Conservation (phyloP, 192 early-diverging fungal species). For the Gorgonomyces haynaldii region DNA sequence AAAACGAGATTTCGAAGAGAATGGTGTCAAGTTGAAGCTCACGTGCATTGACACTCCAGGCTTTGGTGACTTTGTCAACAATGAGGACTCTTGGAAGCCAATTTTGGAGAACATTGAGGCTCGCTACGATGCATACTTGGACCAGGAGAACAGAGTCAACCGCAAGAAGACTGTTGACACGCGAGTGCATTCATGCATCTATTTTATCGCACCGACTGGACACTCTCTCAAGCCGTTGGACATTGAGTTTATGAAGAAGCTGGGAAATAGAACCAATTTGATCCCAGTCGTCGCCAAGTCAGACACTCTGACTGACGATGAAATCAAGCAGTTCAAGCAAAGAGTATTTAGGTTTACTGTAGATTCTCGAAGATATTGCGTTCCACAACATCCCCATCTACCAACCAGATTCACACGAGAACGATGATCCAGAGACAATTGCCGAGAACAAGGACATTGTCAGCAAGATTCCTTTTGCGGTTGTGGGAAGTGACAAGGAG, state of each 20-base stretch:
- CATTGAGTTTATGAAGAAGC: conserved; percentile 95
- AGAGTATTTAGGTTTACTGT: conserved; percentile 27
- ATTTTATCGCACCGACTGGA: conserved; percentile 97
- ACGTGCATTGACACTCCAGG: conserved; percentile 97
- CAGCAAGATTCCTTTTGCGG: conserved; percentile 45
- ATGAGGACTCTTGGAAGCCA: conserved; percentile 71
- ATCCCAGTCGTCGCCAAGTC: conserved; percentile 98
- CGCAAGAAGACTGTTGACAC: conserved; percentile 45
- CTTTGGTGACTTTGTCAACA: conserved; percentile 54
- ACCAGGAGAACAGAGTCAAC: conserved; percentile 64
- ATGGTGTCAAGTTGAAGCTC: conserved; percentile 92
- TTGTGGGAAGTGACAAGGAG: conserved; percentile 48
- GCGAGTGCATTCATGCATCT: conserved; percentile 88
- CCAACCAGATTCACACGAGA: conserved; percentile 83
- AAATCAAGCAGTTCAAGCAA: conserved; percentile 89
- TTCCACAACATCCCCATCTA: conserved; percentile 90
- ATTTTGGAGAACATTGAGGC: conserved; percentile 91
- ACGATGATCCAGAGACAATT: conserved; percentile 92
- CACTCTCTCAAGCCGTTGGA: conserved; percentile 84
- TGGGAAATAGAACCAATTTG: conserved; percentile 90
- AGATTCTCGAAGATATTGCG: conserved; percentile 91
- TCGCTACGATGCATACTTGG: conserved; percentile 86
- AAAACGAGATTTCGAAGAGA: conserved; percentile 74
- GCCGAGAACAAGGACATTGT: conserved; percentile 96
- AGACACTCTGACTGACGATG: conserved; percentile 88